These are phyloP conservation scores for Hypoxylon sp. DNA, from an alignment of 2,329 filamentous ascomycete species.

Conservation along the genomic window DNA sequence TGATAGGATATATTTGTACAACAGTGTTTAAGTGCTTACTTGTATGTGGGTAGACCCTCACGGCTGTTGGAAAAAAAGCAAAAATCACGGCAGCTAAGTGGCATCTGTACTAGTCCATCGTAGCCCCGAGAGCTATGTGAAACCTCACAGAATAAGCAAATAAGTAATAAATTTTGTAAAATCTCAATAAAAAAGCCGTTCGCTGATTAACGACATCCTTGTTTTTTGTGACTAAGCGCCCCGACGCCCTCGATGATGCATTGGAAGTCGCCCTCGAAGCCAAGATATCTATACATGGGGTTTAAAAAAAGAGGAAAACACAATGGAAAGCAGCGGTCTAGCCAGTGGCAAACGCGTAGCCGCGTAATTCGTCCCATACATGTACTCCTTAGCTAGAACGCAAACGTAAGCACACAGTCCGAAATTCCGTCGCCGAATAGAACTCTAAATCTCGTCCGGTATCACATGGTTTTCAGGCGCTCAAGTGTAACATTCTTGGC, in stretches of 20 bases:
- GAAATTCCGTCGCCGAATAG: conserved; percentile 25
- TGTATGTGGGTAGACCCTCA: background rate
- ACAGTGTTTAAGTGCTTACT: conserved; percentile 4
- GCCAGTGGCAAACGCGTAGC: conserved; percentile 17
- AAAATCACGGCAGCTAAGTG: background rate
- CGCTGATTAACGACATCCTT: conserved; percentile 22
- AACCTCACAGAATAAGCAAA: background rate
- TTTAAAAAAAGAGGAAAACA: background rate
- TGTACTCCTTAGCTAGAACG: conserved; percentile 3
- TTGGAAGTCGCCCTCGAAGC: conserved; percentile 32
- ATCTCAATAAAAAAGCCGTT: conserved; percentile 20
- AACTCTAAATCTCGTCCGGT: conserved; percentile 23
- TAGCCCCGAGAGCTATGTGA: background rate
- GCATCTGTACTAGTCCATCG: background rate
- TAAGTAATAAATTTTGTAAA: conserved; percentile 11
- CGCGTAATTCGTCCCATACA: conserved; percentile 13
- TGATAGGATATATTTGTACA: background rate
- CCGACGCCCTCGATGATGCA: conserved; percentile 35
- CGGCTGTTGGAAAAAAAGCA: background rate
- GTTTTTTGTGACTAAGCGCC: conserved; percentile 34
- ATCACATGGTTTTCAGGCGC: conserved; percentile 1
- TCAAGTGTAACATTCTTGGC: background rate
- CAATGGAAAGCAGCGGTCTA: conserved; percentile 14
- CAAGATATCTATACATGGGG: conserved; percentile 28
- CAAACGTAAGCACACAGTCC: conserved; percentile 20